A percentile compares a stretch with the other conserved stretches of the same genome.
Conservation (phyloP, 73 alveolate genomes). For the Diophrys appendiculata region DNA sequence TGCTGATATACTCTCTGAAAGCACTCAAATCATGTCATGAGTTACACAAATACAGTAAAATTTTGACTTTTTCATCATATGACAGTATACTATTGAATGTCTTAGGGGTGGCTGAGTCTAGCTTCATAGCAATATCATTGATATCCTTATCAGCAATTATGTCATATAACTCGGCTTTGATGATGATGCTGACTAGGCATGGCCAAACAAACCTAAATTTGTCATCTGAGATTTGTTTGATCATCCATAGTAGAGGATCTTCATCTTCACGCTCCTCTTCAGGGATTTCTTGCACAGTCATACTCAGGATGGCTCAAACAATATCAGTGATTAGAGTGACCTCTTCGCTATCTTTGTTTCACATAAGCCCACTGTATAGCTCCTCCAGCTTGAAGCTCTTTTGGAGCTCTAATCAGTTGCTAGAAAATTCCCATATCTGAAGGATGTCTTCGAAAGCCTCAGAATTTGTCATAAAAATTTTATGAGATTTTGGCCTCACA, state of each 20-base stretch:
- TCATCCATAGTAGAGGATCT: conserved; percentile 37
- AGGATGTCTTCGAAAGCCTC: conserved; percentile 35
- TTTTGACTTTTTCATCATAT: conserved; percentile 47
- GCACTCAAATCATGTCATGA: conserved; percentile 13
- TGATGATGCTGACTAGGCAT: conserved; percentile 39
- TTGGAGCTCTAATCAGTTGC: conserved; percentile 38
- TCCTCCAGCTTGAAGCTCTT: conserved; percentile 56
- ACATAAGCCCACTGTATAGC: conserved; percentile 42
- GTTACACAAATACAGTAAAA: conserved; percentile 10
- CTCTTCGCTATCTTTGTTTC: conserved; percentile 9
- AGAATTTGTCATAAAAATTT: conserved; percentile 28
- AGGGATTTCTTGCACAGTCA: conserved; percentile 16
- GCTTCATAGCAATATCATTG: conserved; percentile 26
- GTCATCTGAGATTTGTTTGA: conserved; percentile 24
- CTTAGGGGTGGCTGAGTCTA: conserved; percentile 29
- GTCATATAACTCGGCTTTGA: conserved; percentile 19
- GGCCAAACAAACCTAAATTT: conserved; percentile 43
- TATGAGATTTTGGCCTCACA: conserved; percentile 31
- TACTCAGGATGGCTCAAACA: conserved; percentile 5
- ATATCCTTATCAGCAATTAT: not conserved
- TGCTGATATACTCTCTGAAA: conserved; percentile 29
- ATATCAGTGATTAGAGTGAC: conserved; percentile 21
- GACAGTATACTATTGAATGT: conserved; percentile 30
- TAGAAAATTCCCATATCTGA: conserved; percentile 59
- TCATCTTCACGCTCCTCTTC: conserved; percentile 44